Base-by-base conservation (phyloP, 805 yeast genomes). In the Saturnispora serradocipensis region DNA sequence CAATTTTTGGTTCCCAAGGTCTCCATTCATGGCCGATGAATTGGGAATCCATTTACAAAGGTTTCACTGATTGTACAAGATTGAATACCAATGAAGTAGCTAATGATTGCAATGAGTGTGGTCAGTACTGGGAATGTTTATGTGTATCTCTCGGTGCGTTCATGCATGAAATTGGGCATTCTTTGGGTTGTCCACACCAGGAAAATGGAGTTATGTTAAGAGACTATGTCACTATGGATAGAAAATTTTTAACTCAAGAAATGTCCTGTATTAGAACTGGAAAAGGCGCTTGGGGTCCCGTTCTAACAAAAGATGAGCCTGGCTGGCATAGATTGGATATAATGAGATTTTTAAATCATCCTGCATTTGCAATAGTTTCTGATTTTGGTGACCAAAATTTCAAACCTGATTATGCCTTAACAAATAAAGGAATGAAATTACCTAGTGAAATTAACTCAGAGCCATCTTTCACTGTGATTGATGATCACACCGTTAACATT, bases 1-100 rank as follows among this genome's bases (percentile, higher is more conserved):
- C 96, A 1, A 88, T 93, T 9, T 91, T 90, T 67, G 99, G 99
- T 5, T 83, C 95, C 6, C 98, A 93, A 62, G 93, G 96, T 0
- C 58, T 88, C 11, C 90, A 86, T 64, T 79, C 96, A 1, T 93
- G 96, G 95, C 98, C 99, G n/a, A 67, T 76, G n/a, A 77, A 76
- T 52, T 72, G 88, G 54, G 93, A 88, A 53, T 82, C 81, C 38
- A 66, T 93, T 4, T 77, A 77, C 5, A 78, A 83, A 1, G 70
- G 80, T 30, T 88, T 90, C 58, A 69, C 81, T 24, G 97, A 93
- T 62, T 74, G 75, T n/a, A 84, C 93, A 0, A 74, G 63, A 15
- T 72, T 86, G 8, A 77, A 81, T 50, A 77, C 72, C 0, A 63
- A 63, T 1, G 86, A 86, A 53, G 96, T 91, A n/a, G 97, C 96